These are phyloP conservation scores for Colletotrichum magnum DNA, from an alignment of 2,329 filamentous ascomycete species.

Conservation along the genomic window DNA sequence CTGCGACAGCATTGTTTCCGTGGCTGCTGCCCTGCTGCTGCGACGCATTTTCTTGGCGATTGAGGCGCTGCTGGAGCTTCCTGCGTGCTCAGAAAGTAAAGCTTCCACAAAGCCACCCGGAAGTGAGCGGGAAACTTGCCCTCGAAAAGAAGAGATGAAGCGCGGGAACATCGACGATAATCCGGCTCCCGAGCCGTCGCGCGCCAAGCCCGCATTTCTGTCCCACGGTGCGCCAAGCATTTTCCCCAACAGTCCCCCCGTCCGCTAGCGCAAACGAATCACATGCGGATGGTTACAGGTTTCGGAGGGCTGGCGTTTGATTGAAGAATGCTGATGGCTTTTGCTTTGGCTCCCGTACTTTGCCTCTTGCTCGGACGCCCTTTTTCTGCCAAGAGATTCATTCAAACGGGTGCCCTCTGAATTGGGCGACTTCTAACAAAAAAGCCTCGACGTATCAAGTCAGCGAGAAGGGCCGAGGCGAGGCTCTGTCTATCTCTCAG, in stretches of 20 bases:
- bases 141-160: not conserved
- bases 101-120: too few species aligned
- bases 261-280: not conserved
- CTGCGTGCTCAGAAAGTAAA: too few species aligned
- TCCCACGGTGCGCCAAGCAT: not conserved
- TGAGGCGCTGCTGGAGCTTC: not conserved
- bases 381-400: conserved; percentile 28
- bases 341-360: too few species aligned
- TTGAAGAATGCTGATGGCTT: too few species aligned
- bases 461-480: too few species aligned
- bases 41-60: conserved; percentile 22
- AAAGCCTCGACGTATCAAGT: not conserved
- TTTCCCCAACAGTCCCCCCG: too few species aligned
- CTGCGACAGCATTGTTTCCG: conserved; percentile 16
- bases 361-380: conserved; percentile 29
- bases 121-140: too few species aligned
- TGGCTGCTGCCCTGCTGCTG: not conserved
- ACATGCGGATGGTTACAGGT: not conserved
- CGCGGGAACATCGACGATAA: not conserved
- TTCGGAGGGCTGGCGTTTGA: not conserved
- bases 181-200: not conserved
- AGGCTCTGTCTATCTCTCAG: too few species aligned
- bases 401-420: conserved; percentile 22
- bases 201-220: not conserved
- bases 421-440: not conserved